Percentiles rank a stretch among this genome's conserved stretches.
Evolutionary conservation across 441 rosid genomes (phyloP).

Genomic region (Corymbia citriodora): DNA sequence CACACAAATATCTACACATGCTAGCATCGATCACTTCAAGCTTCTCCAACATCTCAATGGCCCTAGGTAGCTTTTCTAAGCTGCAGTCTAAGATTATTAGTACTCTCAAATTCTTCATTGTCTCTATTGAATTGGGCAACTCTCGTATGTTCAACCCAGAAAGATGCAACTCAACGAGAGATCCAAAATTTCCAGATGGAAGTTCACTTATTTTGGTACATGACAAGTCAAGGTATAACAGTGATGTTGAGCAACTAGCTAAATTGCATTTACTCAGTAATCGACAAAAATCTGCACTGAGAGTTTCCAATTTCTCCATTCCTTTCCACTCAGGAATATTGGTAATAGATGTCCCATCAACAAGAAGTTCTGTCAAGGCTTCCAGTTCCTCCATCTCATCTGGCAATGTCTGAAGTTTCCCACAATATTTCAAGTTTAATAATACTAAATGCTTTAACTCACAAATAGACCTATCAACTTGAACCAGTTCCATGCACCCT

Average conservation of each 20-base stretch:
- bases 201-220: neutral
- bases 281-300: fast-evolving
- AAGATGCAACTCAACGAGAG: neutral
- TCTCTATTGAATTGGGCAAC: neutral
- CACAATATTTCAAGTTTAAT: too few relatives aligned
- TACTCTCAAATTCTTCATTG: neutral
- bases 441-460: too few relatives aligned
- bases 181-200: neutral
- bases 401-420: too few relatives aligned
- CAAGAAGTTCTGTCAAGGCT: too few relatives aligned
- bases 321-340: neutral
- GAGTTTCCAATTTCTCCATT: neutral
- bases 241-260: too few relatives aligned
- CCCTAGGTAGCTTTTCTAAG: neutral
- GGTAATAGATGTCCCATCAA: neutral
- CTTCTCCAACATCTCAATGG: neutral
- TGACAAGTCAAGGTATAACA: too few relatives aligned
- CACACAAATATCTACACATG: fast-evolving
- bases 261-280: neutral
- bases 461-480: too few relatives aligned
- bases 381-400: too few relatives aligned
- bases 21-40: neutral
- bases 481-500: too few relatives aligned
- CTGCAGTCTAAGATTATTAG: neutral
- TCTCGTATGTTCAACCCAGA: neutral